Evolutionary conservation across 2,329 filamentous ascomycete species (phyloP).

Genomic region (Aspergillus awamori): DNA sequence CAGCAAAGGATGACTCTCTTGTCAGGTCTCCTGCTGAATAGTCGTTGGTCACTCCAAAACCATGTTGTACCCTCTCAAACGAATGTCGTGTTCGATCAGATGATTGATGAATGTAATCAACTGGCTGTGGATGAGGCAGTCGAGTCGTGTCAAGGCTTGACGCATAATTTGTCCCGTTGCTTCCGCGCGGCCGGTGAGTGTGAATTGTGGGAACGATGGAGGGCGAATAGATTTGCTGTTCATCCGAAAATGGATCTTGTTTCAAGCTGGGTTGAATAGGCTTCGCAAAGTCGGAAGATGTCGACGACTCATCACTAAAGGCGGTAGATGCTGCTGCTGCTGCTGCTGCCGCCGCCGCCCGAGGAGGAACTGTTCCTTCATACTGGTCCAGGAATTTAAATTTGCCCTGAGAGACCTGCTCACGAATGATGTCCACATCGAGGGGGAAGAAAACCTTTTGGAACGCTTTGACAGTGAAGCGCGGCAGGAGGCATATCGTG

Average conservation of each 20-base stretch:
- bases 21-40: constrained; percentile 86
- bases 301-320: constrained; percentile 44
- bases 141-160: constrained; percentile 50
- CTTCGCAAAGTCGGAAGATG: constrained; percentile 45
- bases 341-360: constrained; percentile 42
- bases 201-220: constrained; percentile 76
- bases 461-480: constrained; percentile 80
- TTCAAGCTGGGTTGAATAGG: constrained; percentile 60
- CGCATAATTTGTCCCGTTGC: constrained; percentile 91
- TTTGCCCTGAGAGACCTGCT: constrained; percentile 81
- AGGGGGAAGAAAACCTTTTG: constrained; percentile 94
- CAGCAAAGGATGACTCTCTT: constrained; percentile 67
- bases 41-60: constrained; percentile 85
- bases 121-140: constrained; percentile 60
- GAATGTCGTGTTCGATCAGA: constrained; percentile 84
- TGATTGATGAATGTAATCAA: constrained; percentile 66
- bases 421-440: constrained; percentile 93
- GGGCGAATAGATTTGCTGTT: constrained; percentile 88
- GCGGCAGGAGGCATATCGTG: constrained; percentile 80
- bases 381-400: constrained; percentile 72
- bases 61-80: constrained; percentile 81
- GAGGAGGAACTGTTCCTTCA: constrained; percentile 55
- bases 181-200: constrained; percentile 80
- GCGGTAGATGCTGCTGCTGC: constrained; percentile 40
- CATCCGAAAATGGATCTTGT: constrained; percentile 74